Conservation (phyloP, 768 basidiomycete genomes). For the Podaxis pistillaris region DNA sequence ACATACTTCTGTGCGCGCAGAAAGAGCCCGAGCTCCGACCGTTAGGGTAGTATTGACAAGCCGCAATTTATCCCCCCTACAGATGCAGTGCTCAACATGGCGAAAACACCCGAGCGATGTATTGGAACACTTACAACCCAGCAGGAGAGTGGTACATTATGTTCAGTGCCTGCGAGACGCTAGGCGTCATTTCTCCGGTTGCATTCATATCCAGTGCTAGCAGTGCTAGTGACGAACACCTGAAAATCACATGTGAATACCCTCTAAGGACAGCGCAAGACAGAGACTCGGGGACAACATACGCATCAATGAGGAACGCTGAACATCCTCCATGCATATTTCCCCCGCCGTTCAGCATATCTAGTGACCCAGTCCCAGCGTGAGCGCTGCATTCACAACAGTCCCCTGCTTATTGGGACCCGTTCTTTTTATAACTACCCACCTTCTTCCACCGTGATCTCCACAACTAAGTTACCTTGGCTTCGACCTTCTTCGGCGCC, state of each 20-base stretch:
- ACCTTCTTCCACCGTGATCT: conserved; percentile 42
- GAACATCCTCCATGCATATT: conserved; percentile 56
- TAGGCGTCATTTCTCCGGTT: conserved; percentile 21
- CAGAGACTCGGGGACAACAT: conserved; percentile 17
- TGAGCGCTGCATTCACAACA: not conserved
- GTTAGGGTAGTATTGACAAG: conserved; percentile 53
- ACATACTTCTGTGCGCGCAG: conserved; percentile 49
- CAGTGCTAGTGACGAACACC: conserved; percentile 51
- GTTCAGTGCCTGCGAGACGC: conserved; percentile 53
- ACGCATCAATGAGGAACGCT: conserved; percentile 54
- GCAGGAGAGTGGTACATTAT: conserved; percentile 60
- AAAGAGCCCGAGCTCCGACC: conserved; percentile 43
- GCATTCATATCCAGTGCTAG: conserved; percentile 30
- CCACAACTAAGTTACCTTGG: conserved; percentile 34
- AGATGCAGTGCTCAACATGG: not conserved
- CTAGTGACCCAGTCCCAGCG: conserved; percentile 24
- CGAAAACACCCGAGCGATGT: not conserved
- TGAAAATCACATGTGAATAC: conserved; percentile 18
- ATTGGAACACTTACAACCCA: conserved; percentile 32
- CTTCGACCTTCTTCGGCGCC: conserved; percentile 40
- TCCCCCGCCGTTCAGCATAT: conserved; percentile 52
- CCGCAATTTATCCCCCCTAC: conserved; percentile 48
- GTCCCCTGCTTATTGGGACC: not conserved
- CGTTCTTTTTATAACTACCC: not conserved
- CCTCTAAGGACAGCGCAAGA: not conserved